Evolutionary conservation across 2,329 filamentous ascomycete genomes (phyloP).

Genomic region (Aspergillus sp.): DNA sequence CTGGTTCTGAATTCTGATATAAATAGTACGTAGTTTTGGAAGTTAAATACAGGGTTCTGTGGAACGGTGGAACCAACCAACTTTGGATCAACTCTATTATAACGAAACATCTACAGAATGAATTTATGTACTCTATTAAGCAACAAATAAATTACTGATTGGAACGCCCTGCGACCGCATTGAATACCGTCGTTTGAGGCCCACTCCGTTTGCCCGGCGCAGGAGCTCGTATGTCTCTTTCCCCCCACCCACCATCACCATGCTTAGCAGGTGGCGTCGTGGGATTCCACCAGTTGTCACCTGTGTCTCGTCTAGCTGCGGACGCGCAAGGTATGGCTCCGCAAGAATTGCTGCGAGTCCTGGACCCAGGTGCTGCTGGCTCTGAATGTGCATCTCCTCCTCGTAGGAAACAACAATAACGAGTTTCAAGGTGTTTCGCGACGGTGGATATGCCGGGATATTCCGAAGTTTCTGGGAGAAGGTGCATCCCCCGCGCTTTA

Average conservation of each 20-base stretch:
- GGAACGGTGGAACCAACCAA: not conserved
- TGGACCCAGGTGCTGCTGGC: not conserved
- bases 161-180: conserved; percentile 77
- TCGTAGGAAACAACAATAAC: conserved; percentile 74
- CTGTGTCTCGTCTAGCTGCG: conserved; percentile 75
- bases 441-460: conserved; percentile 74
- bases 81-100: not conserved
- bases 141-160: conserved; percentile 75
- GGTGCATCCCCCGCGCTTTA: conserved; percentile 78
- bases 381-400: conserved; percentile 37
- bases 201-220: conserved; percentile 64
- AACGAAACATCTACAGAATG: not conserved
- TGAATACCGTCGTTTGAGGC: conserved; percentile 74
- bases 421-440: conserved; percentile 66
- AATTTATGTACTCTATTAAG: conserved; percentile 38
- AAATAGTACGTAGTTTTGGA: not conserved
- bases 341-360: conserved; percentile 33
- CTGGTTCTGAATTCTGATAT: not conserved
- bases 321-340: conserved; percentile 54
- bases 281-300: conserved; percentile 67
- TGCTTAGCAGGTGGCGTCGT: conserved; percentile 70
- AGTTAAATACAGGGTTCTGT: too few relatives aligned
- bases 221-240: conserved; percentile 65
- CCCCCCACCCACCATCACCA: conserved; percentile 79
- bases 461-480: conserved; percentile 81